Percentiles rank a stretch among this genome's conserved stretches.
Evolutionary conservation across 768 basidiomycete species (phyloP).

Genomic region (Boletus patriciae): DNA sequence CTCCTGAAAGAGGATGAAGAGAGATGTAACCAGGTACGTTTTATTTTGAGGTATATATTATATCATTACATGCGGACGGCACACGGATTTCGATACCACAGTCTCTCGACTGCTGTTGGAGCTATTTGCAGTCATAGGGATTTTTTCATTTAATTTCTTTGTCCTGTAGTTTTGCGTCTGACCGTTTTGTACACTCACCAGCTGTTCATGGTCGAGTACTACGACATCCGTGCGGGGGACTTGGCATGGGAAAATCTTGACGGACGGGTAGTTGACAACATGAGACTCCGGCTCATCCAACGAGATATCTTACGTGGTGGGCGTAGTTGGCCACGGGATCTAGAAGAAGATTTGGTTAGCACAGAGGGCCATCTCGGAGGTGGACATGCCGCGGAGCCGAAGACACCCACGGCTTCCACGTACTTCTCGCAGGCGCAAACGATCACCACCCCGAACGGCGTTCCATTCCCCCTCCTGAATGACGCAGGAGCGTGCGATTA

Average conservation of each 20-base stretch:
- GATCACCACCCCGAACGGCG: slow-evolving; percentile 21
- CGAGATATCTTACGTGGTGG: slow-evolving; percentile 31
- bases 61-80: neutral
- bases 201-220: slow-evolving; percentile 65
- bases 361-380: slow-evolving; percentile 33
- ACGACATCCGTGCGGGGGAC: slow-evolving; percentile 59
- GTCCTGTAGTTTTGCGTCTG: slow-evolving; percentile 8
- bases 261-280: slow-evolving; percentile 49
- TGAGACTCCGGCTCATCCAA: slow-evolving; percentile 47
- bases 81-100: slow-evolving; percentile 1
- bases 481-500: slow-evolving; percentile 20
- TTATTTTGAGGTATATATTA: neutral
- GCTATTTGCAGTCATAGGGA: slow-evolving; percentile 1
- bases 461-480: slow-evolving; percentile 28
- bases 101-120: slow-evolving; percentile 7
- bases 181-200: slow-evolving; percentile 21
- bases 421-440: slow-evolving; percentile 36
- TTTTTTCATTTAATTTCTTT: slow-evolving; percentile 1
- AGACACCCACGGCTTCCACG: slow-evolving; percentile 36
- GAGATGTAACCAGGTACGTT: slow-evolving; percentile 31
- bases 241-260: slow-evolving; percentile 52
- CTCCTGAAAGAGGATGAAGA: slow-evolving; percentile 28
- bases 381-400: slow-evolving; percentile 38
- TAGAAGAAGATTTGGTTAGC: slow-evolving; percentile 27
- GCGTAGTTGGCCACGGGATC: slow-evolving; percentile 20